phyloP scores from a whole-genome alignment of 2,329 filamentous ascomycete species.

The Exophiala oligosperma region DNA sequence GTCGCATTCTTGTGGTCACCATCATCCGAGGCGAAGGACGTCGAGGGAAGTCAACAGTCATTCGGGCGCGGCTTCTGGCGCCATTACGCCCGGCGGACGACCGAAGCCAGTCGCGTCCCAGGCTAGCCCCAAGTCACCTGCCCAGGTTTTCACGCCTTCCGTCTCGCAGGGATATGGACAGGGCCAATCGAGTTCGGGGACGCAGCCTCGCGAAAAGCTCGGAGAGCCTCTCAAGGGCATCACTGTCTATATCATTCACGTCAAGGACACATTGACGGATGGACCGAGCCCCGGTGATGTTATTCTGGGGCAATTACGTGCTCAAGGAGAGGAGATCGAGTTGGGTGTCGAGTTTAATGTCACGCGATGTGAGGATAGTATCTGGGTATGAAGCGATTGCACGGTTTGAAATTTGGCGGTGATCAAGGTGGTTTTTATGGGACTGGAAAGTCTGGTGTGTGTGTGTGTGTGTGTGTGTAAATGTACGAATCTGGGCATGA shows the following conservation, averaged over 20 bases:
- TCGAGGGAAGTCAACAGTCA: slow-evolving; percentile 8
- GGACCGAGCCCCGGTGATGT: slow-evolving; percentile 62
- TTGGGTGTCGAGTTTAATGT: slow-evolving; percentile 81
- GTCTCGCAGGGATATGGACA: neutral
- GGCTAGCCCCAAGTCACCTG: neutral
- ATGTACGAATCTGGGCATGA: too few species aligned
- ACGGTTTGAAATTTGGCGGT: too few species aligned
- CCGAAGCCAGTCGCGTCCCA: slow-evolving; percentile 18
- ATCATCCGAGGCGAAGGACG: slow-evolving; percentile 6
- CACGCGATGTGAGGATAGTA: slow-evolving; percentile 63
- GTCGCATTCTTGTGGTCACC: neutral
- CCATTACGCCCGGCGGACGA: slow-evolving; percentile 3
- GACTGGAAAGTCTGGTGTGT: too few species aligned
- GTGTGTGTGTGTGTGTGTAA: too few species aligned
- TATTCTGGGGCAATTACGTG: slow-evolving; percentile 69
- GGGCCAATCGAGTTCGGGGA: neutral
- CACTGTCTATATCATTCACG: slow-evolving; percentile 84
- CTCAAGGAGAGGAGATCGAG: slow-evolving; percentile 63
- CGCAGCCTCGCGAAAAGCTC: slow-evolving; percentile 9
- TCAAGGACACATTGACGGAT: slow-evolving; percentile 83
- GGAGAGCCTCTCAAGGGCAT: slow-evolving; percentile 61
- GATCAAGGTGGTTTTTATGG: too few species aligned
- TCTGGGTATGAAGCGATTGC: slow-evolving; percentile 39
- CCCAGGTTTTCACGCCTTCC: too few species aligned
- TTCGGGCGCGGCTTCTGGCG: slow-evolving; percentile 5